A percentile compares a stretch with the other conserved stretches of the same genome.
These are phyloP conservation scores for Gracilaria caudata DNA, from an alignment of 23 red algal genomes.

Conservation along the genomic window DNA sequence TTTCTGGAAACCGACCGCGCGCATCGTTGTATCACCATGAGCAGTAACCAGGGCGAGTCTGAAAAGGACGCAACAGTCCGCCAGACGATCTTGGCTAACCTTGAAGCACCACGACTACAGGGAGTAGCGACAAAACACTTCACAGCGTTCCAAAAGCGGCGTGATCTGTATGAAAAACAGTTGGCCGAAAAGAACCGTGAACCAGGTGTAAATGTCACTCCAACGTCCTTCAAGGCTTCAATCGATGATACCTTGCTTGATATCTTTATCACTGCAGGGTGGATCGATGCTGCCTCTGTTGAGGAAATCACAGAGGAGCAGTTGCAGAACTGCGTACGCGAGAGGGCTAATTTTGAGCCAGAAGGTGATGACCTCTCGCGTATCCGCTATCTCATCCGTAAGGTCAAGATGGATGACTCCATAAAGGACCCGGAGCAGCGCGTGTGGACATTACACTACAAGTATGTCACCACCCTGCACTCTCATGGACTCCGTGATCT, in stretches of 20 bases:
- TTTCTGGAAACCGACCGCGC: not conserved
- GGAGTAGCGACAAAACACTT: conserved; percentile 45
- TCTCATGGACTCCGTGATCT: conserved; percentile 9
- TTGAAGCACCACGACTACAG: conserved; percentile 30
- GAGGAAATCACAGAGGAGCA: conserved; percentile 47
- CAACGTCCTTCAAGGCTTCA: conserved; percentile 39
- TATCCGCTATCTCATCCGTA: not conserved
- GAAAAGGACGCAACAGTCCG: not conserved
- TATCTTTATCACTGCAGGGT: conserved; percentile 28
- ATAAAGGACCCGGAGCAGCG: conserved; percentile 31
- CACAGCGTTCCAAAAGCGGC: conserved; percentile 17
- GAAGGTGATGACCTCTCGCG: conserved; percentile 2
- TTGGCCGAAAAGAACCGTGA: conserved; percentile 41
- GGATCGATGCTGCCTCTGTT: conserved; percentile 18
- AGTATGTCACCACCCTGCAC: conserved; percentile 26
- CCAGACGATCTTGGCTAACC: conserved; percentile 12
- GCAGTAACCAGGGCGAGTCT: not conserved
- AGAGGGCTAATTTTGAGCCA: conserved; percentile 11
- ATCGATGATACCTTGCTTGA: conserved; percentile 32
- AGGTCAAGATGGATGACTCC: conserved; percentile 37
- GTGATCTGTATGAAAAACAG: conserved; percentile 61
- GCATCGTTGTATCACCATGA: conserved; percentile 29
- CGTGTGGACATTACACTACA: conserved; percentile 1
- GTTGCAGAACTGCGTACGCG: conserved; percentile 15
- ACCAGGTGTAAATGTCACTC: conserved; percentile 17